phyloP scores from a whole-genome alignment of 257 asterid genomes.

The Schizonepeta tenuifolia region DNA sequence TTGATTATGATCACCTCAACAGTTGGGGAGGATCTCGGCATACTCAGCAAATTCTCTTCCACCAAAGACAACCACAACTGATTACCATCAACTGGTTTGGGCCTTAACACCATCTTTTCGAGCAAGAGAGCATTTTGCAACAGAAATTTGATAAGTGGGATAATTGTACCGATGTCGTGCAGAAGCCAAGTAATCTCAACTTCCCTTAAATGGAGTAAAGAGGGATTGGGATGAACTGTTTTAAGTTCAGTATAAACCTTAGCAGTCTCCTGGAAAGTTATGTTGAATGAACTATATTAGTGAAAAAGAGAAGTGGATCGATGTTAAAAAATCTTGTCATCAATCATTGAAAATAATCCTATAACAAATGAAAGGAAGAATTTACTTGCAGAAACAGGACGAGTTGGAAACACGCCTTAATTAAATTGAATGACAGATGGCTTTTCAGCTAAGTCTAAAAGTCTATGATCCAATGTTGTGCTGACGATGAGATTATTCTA shows the following conservation, averaged over 20 bases:
- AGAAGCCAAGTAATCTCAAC: background rate
- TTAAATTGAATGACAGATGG: no score
- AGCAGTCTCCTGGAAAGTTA: background rate
- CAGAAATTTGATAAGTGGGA: background rate
- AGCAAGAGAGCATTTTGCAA: background rate
- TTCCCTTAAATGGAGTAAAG: background rate
- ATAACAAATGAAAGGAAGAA: background rate
- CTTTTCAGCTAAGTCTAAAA: no score
- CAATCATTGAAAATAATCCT: no score
- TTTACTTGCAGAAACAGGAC: background rate
- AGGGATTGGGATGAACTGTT: background rate
- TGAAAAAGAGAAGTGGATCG: background rate
- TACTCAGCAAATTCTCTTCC: background rate
- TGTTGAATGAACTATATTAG: background rate
- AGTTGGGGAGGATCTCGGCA: background rate
- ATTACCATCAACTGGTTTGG: rapidly evolving
- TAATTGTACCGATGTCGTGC: background rate
- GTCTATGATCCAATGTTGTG: no score
- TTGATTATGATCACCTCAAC: background rate
- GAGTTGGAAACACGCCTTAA: no score
- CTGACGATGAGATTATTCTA: no score
- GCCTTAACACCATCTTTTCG: background rate
- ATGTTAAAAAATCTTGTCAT: no score
- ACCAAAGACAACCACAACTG: background rate
- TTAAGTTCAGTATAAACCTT: background rate